These are phyloP conservation scores for Saccharum spontaneum DNA, from an alignment of 176 grass and related monocot genomes.

Conservation along the genomic window DNA sequence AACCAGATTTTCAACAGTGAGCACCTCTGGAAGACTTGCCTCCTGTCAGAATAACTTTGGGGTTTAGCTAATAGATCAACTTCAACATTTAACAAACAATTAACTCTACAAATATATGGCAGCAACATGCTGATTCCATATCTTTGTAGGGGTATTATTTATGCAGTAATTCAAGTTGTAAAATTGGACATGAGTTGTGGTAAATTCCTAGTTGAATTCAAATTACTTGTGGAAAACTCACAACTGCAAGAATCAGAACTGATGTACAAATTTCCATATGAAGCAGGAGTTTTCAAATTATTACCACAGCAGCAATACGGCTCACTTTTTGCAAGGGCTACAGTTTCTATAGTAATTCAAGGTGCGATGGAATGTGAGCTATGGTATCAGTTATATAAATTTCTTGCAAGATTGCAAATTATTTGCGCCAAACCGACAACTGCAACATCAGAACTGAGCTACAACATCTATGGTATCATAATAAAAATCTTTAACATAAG, in stretches of 20 bases:
- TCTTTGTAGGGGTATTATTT: background rate
- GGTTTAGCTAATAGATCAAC: slow-evolving; percentile 30
- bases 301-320: background rate
- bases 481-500: background rate
- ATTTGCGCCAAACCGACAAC: background rate
- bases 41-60: slow-evolving; percentile 55
- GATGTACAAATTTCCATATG: background rate
- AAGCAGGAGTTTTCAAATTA: background rate
- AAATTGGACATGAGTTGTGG: background rate
- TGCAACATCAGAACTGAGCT: background rate
- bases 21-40: slow-evolving; percentile 77
- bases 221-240: background rate
- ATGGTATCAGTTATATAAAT: background rate
- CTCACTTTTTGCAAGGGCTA: background rate
- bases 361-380: background rate
- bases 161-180: background rate
- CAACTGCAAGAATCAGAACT: background rate
- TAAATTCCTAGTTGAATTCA: background rate
- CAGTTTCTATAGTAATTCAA: background rate
- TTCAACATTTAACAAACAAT: slow-evolving; percentile 7
- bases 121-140: background rate
- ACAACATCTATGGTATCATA: background rate
- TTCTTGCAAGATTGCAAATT: background rate
- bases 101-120: slow-evolving; percentile 25
- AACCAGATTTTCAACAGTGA: slow-evolving; percentile 57